phyloP scores from a whole-genome alignment of 176 grass and related monocot species.

The Themeda triandra region DNA sequence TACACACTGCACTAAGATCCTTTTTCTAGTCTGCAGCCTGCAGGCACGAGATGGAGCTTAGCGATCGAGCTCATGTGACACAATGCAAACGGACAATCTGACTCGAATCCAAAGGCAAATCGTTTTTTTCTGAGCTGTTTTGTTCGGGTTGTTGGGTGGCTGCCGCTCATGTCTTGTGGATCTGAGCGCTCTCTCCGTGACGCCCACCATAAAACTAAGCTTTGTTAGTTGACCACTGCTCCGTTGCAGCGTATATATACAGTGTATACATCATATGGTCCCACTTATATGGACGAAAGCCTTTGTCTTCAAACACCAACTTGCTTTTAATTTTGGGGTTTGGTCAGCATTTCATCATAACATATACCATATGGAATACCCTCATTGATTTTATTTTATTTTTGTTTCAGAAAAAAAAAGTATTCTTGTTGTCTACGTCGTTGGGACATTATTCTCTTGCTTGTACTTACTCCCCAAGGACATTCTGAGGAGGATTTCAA shows the following conservation, averaged over 20 bases:
- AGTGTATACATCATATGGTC: neutral
- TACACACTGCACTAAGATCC: neutral
- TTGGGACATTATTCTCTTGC: neutral
- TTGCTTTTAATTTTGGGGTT: constrained; percentile 18
- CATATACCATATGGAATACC: neutral
- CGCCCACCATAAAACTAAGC: constrained; percentile 19
- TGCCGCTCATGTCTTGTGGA: constrained; percentile 45
- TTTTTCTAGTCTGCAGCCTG: constrained; percentile 7
- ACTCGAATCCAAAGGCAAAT: constrained; percentile 38
- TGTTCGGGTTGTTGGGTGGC: constrained; percentile 16
- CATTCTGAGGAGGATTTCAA: constrained; percentile 8
- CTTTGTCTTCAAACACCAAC: constrained; percentile 1
- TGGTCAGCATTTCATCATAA: constrained; percentile 19
- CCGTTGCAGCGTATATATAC: neutral
- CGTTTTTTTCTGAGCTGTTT: constrained; percentile 26
- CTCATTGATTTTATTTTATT: neutral
- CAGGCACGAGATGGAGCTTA: constrained; percentile 23
- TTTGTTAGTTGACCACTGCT: constrained; percentile 54
- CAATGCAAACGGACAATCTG: constrained; percentile 34
- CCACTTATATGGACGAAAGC: neutral
- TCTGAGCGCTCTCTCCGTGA: constrained; percentile 42
- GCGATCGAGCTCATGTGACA: constrained; percentile 42
- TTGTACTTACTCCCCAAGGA: constrained; percentile 15
- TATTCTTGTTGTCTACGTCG: constrained; percentile 10
- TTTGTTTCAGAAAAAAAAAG: neutral